Base-by-base conservation (phyloP, 1,139 yeast species). In the Lodderomyces beijingensis region DNA sequence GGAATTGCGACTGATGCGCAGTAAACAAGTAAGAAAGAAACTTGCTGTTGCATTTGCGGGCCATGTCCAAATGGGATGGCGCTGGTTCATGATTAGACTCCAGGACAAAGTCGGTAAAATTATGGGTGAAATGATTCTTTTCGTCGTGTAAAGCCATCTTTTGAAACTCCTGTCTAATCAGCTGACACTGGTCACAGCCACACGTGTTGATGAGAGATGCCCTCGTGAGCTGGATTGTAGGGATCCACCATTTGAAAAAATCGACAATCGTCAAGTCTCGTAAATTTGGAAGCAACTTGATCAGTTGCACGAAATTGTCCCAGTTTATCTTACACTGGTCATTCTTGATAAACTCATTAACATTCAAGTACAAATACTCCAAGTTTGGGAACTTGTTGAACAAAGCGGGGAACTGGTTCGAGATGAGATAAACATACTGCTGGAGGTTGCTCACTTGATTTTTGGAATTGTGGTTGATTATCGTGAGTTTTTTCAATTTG, bases 171-270 rank as follows among this genome's bases (percentile, higher is more conserved):
- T 13, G 20, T 28, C 38, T 37, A 1, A 23, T 12, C 6, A 16
- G 3, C n/a, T 30, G 15, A 30, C 46, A 43, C 13, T 35, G 27
- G 7, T 8, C 5, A 28, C 46, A 43, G 15, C 25, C 12, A 31
- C 46, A 43, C 6, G 34, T 31, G 27, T 38, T 41, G 10, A 42
- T 27, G 16, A 40, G 24, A 11, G 25, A 23, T 18, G 37, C 31
- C 19, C 33, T 28, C 18, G 33, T 33, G 8, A 31, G 27, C 15
- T 26, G 22, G 18, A 40, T 32, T 14, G 43, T 27, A 10, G 44
- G 41, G 4, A 40, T 22, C 45, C 43, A 40, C 35, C 42, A 42
- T 22, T 42, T 42, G 21, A 40, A 42, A 25, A 40, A 42, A 35
- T 42, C 45, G 15, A 36, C 41, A 11, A 42, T 32, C 11, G 21